Evolutionary conservation across 1,284 basidiomycete species (phyloP).

Genomic region (Austroboletus novae-zelandiae): DNA sequence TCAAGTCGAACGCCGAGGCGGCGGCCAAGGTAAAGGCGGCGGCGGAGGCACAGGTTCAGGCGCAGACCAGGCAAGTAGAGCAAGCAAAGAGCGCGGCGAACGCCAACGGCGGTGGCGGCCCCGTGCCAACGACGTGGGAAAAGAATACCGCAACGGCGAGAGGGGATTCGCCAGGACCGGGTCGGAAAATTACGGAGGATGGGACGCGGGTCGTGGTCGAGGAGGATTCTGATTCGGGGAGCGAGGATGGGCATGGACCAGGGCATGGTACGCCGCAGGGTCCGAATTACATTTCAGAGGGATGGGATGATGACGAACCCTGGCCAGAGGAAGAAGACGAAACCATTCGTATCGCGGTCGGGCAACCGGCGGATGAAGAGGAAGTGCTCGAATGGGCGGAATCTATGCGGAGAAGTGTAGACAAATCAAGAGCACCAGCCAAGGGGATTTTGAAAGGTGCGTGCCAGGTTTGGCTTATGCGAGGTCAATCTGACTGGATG

Average conservation of each 20-base stretch:
- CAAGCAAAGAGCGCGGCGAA: conserved; percentile 34
- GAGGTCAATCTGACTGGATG: background rate
- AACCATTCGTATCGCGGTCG: conserved; percentile 52
- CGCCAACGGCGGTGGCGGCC: conserved; percentile 30
- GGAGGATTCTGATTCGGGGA: conserved; percentile 64
- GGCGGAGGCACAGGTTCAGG: conserved; percentile 50
- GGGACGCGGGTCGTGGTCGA: conserved; percentile 67
- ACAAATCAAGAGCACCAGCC: conserved; percentile 61
- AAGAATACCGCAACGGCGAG: conserved; percentile 68
- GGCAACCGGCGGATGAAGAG: conserved; percentile 49
- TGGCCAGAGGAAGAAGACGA: conserved; percentile 71
- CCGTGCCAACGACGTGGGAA: conserved; percentile 72
- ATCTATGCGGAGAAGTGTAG: conserved; percentile 65
- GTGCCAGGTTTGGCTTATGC: conserved; percentile 28
- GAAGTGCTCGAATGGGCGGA: conserved; percentile 70
- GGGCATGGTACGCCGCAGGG: conserved; percentile 27
- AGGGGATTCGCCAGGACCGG: conserved; percentile 43
- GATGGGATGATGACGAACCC: conserved; percentile 70
- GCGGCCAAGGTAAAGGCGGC: conserved; percentile 67
- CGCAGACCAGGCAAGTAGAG: conserved; percentile 42
- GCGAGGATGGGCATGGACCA: conserved; percentile 43
- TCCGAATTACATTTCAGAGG: conserved; percentile 47
- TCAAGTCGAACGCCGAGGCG: conserved; percentile 81
- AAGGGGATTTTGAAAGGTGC: conserved; percentile 90
- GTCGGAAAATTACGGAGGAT: conserved; percentile 57